Percentiles rank a stretch among this genome's conserved stretches.
Evolutionary conservation across 257 asterid species (phyloP).

Genomic region (Plantago ovata): DNA sequence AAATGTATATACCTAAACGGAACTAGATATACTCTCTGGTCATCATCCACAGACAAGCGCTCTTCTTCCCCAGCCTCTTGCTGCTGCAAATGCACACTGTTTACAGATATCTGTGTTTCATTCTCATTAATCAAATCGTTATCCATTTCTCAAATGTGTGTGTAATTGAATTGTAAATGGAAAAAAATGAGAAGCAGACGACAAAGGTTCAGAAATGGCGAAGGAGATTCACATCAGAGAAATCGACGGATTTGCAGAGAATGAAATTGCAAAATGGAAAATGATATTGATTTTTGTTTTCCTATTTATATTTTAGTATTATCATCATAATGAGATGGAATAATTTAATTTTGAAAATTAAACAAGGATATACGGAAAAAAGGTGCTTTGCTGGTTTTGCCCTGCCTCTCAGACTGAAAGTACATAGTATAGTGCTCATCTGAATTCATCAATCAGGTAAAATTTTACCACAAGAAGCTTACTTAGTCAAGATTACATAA

Average conservation of each 20-base stretch:
- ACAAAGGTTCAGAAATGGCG: constrained; percentile 64
- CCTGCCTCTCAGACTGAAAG: too few relatives aligned
- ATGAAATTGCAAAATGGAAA: constrained; percentile 28
- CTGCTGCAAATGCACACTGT: constrained; percentile 26
- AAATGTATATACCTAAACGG: constrained; percentile 61
- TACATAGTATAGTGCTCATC: too few relatives aligned
- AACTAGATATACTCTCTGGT: constrained; percentile 79
- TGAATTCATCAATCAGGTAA: too few relatives aligned
- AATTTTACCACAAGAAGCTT: too few relatives aligned
- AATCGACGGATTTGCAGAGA: constrained; percentile 61
- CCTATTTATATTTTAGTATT: neutral
- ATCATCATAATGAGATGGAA: too few relatives aligned
- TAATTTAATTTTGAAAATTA: too few relatives aligned
- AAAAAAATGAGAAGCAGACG: constrained; percentile 26
- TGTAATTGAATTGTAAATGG: constrained; percentile 20
- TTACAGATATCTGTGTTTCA: constrained; percentile 40
- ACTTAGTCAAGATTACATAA: too few relatives aligned
- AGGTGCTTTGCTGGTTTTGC: too few relatives aligned
- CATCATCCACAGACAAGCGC: constrained; percentile 43
- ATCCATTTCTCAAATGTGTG: constrained; percentile 38
- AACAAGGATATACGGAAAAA: too few relatives aligned
- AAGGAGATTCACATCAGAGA: constrained; percentile 60
- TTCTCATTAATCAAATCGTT: constrained; percentile 26
- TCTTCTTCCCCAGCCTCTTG: constrained; percentile 38
- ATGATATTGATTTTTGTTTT: neutral